A percentile compares a stretch with the other conserved stretches of the same genome.
Evolutionary conservation across 495 filamentous ascomycete species (phyloP).

Genomic region (Talaromyces trachyspermus): DNA sequence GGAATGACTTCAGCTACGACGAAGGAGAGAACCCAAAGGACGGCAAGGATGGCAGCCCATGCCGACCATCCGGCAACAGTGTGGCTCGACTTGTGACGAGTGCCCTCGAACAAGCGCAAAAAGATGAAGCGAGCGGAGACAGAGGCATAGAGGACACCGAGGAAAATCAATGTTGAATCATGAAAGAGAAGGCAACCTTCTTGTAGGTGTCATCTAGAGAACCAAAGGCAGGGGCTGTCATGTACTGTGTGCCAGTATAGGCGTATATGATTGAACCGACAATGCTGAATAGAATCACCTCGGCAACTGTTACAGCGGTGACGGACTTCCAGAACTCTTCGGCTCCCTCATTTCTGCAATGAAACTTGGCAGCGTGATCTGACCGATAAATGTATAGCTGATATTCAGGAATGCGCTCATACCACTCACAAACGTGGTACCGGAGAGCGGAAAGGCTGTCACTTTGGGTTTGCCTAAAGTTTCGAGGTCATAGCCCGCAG

Average conservation of each 20-base stretch:
- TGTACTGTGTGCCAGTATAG: slow-evolving; percentile 80
- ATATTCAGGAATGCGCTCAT: slow-evolving; percentile 86
- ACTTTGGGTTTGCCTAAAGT: slow-evolving; percentile 52
- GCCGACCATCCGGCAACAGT: slow-evolving; percentile 73
- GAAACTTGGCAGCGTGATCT: slow-evolving; percentile 85
- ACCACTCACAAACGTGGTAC: slow-evolving; percentile 71
- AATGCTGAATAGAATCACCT: slow-evolving; percentile 72
- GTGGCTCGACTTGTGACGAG: slow-evolving; percentile 67
- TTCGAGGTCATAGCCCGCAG: slow-evolving; percentile 48
- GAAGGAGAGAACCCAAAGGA: slow-evolving; percentile 70
- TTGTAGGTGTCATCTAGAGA: slow-evolving; percentile 66
- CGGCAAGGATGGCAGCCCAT: slow-evolving; percentile 68
- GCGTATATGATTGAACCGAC: slow-evolving; percentile 71
- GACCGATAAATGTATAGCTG: slow-evolving; percentile 86
- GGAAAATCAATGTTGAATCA: slow-evolving; percentile 86
- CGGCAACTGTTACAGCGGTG: slow-evolving; percentile 78
- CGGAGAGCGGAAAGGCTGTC: slow-evolving; percentile 53
- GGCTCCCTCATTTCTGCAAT: slow-evolving; percentile 90
- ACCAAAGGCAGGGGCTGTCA: slow-evolving; percentile 72
- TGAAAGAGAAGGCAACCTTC: slow-evolving; percentile 82
- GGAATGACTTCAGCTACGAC: slow-evolving; percentile 85
- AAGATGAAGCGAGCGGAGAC: slow-evolving; percentile 83
- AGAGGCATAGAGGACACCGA: slow-evolving; percentile 81
- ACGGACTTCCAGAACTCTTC: slow-evolving; percentile 82
- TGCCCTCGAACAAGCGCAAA: slow-evolving; percentile 73